Evolutionary conservation across 768 basidiomycete genomes (phyloP), one percentile per base, ranked within the genome.

Genomic region (Hydnomerulius pinastri): DNA sequence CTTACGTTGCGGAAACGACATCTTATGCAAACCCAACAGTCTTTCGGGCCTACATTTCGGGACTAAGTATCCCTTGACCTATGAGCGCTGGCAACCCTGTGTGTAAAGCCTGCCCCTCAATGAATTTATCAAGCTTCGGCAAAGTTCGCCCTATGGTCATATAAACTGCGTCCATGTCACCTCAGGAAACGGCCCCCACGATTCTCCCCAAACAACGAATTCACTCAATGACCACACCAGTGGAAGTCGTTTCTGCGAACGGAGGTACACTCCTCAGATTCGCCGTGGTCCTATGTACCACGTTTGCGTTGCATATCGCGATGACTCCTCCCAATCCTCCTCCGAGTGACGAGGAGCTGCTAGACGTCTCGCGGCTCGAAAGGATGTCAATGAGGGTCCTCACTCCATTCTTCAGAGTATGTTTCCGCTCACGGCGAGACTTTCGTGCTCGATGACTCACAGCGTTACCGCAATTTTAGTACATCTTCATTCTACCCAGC

Each of bases 301-400:
- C 51, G 2, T 5, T 41, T 3, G 50, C 51, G 5, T 24, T 55
- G 5, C 51, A 51, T 5, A 8, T 59, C 11, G 40, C 51, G 29
- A 48, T 44, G 37, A 50, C 25, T 10, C 32, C 48, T 13, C 38
- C 43, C 6, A 54, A 56, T 25, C 55, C 55, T 1, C 25, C 52
- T 7, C 55, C 48, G 7, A 13, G 29, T 15, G 3, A 30, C 1
- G 11, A 21, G 24, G n/a, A 30, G 2, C 20, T 39, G 15, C 36
- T 28, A 21, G 15, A 27, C 11, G 21, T 33, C 3, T 56, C 52
- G 1, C 4, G 21, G 5, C 13, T 53, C 15, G 51, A 55, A 17
- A 27, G 23, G 1, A 6, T 28, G n/a, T 48, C 20, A 11, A 45
- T 30, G 4, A 21, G 13, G n/a, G 9, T 54, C 6, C 30, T 56